phyloP scores from a whole-genome alignment of 1,139 yeast species.

The Geotrichum cucujoidarum region DNA sequence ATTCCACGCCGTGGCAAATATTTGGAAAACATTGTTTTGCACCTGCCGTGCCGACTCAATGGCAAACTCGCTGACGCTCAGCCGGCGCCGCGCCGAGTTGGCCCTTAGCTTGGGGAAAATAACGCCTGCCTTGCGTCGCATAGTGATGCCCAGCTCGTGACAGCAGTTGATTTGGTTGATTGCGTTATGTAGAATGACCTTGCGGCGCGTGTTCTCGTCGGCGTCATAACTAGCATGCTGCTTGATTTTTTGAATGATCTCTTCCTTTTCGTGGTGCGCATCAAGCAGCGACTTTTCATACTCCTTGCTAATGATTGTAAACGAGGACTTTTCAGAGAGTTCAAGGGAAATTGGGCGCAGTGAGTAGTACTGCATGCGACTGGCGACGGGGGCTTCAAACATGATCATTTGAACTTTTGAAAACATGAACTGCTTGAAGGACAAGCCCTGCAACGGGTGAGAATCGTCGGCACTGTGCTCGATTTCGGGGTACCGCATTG shows the following conservation, averaged over 20 bases:
- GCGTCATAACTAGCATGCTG: slow-evolving; percentile 21
- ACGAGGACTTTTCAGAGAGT: slow-evolving; percentile 40
- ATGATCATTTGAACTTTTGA: slow-evolving; percentile 43
- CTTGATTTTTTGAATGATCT: slow-evolving; percentile 24
- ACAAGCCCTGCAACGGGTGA: slow-evolving; percentile 10
- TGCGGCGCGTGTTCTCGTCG: slow-evolving; percentile 8
- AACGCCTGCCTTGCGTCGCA: slow-evolving; percentile 30
- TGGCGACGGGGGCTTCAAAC: slow-evolving; percentile 71
- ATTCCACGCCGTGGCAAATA: slow-evolving; percentile 18
- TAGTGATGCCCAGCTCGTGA: slow-evolving; percentile 32
- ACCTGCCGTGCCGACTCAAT: slow-evolving; percentile 30
- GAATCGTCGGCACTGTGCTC: slow-evolving; percentile 1
- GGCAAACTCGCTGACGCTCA: slow-evolving; percentile 28
- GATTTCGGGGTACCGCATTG: slow-evolving; percentile 11
- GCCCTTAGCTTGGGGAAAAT: slow-evolving; percentile 31
- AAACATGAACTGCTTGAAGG: slow-evolving; percentile 18
- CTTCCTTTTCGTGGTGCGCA: slow-evolving; percentile 21
- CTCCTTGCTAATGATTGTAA: slow-evolving; percentile 30
- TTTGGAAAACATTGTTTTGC: slow-evolving; percentile 21
- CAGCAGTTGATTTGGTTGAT: slow-evolving; percentile 36
- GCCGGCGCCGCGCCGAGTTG: slow-evolving; percentile 21
- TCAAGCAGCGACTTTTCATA: slow-evolving; percentile 33
- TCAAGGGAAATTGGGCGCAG: slow-evolving; percentile 66
- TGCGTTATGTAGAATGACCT: slow-evolving; percentile 26
- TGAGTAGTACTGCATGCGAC: slow-evolving; percentile 74